Percentiles rank a stretch among this genome's conserved stretches.
phyloP scores from a whole-genome alignment of 768 basidiomycete species.

The Russula ochroleuca region DNA sequence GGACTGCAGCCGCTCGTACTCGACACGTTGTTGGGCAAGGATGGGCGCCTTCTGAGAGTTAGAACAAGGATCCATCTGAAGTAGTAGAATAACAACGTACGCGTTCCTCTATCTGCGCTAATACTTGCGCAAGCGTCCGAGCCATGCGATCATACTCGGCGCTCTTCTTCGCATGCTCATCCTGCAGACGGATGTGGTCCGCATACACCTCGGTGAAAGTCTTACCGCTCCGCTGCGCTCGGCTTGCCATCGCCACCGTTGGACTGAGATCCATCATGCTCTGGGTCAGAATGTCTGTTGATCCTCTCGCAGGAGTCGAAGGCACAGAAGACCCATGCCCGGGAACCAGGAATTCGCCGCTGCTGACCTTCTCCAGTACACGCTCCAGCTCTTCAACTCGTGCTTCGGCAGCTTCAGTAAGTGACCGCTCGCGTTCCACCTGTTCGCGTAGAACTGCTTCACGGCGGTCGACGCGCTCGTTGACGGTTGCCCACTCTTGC shows the following conservation, averaged over 20 bases:
- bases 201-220: constrained; percentile 93
- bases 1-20: constrained; percentile 78
- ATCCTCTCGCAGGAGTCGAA: constrained; percentile 43
- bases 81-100: constrained; percentile 41
- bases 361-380: constrained; percentile 65
- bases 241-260: constrained; percentile 81
- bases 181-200: constrained; percentile 83
- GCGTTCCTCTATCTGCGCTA: constrained; percentile 88
- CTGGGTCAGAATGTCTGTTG: constrained; percentile 46
- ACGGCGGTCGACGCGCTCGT: constrained; percentile 61
- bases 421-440: constrained; percentile 63
- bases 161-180: constrained; percentile 71
- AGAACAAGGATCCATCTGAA: neutral
- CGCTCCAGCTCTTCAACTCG: constrained; percentile 65
- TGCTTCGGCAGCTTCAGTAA: constrained; percentile 68
- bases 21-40: constrained; percentile 81
- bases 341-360: constrained; percentile 64
- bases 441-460: constrained; percentile 67
- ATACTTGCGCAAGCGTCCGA: constrained; percentile 68
- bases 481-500: constrained; percentile 71
- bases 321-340: constrained; percentile 41
- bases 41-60: constrained; percentile 67
- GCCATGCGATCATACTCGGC: constrained; percentile 85
- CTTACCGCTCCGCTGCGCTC: constrained; percentile 75
- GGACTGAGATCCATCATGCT: constrained; percentile 74